These are phyloP conservation scores for Malus domestica DNA, from an alignment of 306 rosid genomes.

Conservation along the genomic window ASM211411v1 NC_041804.1:3719001-3719500, in stretches of 20 bases:
- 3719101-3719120: neutral
- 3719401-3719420: conserved; percentile 1
- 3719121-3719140: neutral
- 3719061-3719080: too few relatives aligned
- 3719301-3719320: conserved; percentile 45
- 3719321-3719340: conserved; percentile 66
- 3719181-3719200: conserved; percentile 64
- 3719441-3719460: neutral
- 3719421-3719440: conserved; percentile 31
- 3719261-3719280: conserved; percentile 28
- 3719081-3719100: neutral
- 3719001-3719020: too few relatives aligned
- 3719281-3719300: conserved; percentile 33
- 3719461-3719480: too few relatives aligned
- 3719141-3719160: neutral
- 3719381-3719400: neutral
- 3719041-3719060: too few relatives aligned
- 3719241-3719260: conserved; percentile 35
- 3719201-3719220: conserved; percentile 61
- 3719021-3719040: too few relatives aligned
- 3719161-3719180: neutral
- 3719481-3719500: too few relatives aligned
- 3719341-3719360: conserved; percentile 5
- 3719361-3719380: neutral
- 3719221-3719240: conserved; percentile 65